Evolutionary conservation across 2,329 filamentous ascomycete genomes (phyloP).

Genomic region (Fusarium liriodendri): DNA sequence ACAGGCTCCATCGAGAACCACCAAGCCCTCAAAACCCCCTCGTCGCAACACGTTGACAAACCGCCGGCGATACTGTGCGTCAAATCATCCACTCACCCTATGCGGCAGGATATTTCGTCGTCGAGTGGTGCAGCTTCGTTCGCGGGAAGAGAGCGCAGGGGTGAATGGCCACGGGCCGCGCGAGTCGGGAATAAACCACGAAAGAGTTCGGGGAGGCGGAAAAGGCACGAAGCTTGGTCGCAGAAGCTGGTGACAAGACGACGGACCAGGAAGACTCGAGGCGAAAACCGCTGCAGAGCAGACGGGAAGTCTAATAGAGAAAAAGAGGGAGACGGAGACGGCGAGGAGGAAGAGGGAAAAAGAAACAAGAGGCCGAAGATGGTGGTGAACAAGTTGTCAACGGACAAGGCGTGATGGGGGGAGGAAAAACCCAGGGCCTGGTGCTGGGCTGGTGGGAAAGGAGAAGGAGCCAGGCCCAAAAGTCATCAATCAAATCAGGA

Average conservation of each 20-base stretch:
- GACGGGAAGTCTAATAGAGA: slow-evolving; percentile 33
- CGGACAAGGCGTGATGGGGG: slow-evolving; percentile 40
- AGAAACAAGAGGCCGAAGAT: slow-evolving; percentile 34
- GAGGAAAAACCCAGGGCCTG: slow-evolving; percentile 42
- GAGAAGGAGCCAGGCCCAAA: slow-evolving; percentile 39
- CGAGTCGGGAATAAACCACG: slow-evolving; percentile 42
- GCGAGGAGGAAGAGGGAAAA: slow-evolving; percentile 19
- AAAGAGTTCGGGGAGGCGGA: slow-evolving; percentile 42
- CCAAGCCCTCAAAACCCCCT: slow-evolving; percentile 28
- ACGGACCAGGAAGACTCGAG: slow-evolving; percentile 34
- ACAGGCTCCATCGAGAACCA: slow-evolving; percentile 39
- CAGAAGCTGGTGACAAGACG: slow-evolving; percentile 34
- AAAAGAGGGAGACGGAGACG: slow-evolving; percentile 25
- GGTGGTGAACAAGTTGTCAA: slow-evolving; percentile 40
- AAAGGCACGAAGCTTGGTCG: slow-evolving; percentile 38
- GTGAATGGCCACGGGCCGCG: slow-evolving; percentile 36
- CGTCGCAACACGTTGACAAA: slow-evolving; percentile 41
- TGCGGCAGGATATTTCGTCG: slow-evolving; percentile 30
- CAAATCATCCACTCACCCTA: slow-evolving; percentile 36
- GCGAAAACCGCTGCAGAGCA: slow-evolving; percentile 38
- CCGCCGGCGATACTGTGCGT: slow-evolving; percentile 23
- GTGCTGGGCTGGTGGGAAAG: slow-evolving; percentile 36
- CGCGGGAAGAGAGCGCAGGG: slow-evolving; percentile 33
- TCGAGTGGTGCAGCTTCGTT: slow-evolving; percentile 34
- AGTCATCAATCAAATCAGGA: slow-evolving; percentile 43